Evolutionary conservation across 768 basidiomycete species (phyloP), one percentile per base, ranked within the genome.

Genomic region (Tremella mesenterica): DNA sequence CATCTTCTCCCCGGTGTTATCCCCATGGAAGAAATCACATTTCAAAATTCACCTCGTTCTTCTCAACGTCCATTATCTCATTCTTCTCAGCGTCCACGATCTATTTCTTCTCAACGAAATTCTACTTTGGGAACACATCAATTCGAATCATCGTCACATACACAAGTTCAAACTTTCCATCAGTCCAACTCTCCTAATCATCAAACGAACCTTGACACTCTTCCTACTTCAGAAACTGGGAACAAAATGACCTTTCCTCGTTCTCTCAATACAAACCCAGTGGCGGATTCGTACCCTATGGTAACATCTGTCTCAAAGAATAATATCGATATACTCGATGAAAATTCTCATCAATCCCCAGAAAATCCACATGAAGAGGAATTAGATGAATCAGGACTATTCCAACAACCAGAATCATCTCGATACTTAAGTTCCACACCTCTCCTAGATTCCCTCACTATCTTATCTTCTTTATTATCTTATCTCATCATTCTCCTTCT

Each of bases 401-500:
- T n/a, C n/a, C n/a, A n/a, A n/a, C n/a, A n/a, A n/a, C n/a, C n/a
- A n/a, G n/a, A n/a, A n/a, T n/a, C n/a, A n/a, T n/a, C n/a, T n/a
- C n/a, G n/a, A n/a, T n/a, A n/a, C n/a, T n/a, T n/a, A 16, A 18
- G 43, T 45, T 39, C n/a, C 21, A 56, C 56, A 10, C 38, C 73
- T 41, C 54, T 69, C 47, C 50, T 81, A 36, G 82, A 83, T 26
- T 78, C 80, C 65, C 56, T 75, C 41, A 63, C 85, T 48, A 80
- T 80, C 45, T 61, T 75, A 12, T 62, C 85, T 52, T 79, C 85
- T 10, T 67, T 86, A 48, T 68, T 86, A 52, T 76, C 80, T 44
- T 92, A 92, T 70, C 82, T 80, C 49, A 84, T 85, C 18, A 81
- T 83, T 23, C 81, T 87, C 55, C 81, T 86, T 36, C 76, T 85